A percentile compares a stretch with the other conserved stretches of the same genome.
Conservation (phyloP, 768 basidiomycete species). For the Tephrocybe sp. region DNA sequence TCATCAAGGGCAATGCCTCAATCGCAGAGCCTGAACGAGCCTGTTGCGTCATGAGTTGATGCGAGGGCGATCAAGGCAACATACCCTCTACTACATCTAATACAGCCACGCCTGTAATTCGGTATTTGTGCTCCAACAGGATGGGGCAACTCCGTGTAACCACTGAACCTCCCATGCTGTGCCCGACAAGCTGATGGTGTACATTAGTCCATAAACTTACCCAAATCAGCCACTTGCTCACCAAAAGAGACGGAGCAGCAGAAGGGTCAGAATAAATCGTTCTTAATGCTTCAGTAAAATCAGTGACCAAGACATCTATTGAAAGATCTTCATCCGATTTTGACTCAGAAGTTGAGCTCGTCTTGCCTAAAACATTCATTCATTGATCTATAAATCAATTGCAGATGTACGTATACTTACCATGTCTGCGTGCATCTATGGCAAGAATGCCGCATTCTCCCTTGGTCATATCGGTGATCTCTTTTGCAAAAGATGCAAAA, state of each 20-base stretch:
- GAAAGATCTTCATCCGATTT: conserved; percentile 59
- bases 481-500: conserved; percentile 89
- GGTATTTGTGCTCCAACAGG: conserved; percentile 67
- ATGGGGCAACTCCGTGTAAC: conserved; percentile 66
- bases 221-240: conserved; percentile 31
- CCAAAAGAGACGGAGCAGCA: conserved; percentile 70
- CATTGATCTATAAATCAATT: not conserved
- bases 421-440: conserved; percentile 85
- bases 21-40: conserved; percentile 73
- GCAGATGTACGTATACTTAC: conserved; percentile 38
- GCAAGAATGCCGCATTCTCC: conserved; percentile 81
- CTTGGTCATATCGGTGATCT: conserved; percentile 54
- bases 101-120: conserved; percentile 74
- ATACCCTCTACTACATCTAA: conserved; percentile 88
- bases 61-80: not conserved
- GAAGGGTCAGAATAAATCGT: conserved; percentile 66
- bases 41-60: not conserved
- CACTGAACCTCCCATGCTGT: conserved; percentile 96
- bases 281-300: conserved; percentile 69
- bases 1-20: conserved; percentile 93
- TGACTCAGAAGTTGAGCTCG: conserved; percentile 35
- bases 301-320: conserved; percentile 66
- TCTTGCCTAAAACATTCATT: conserved; percentile 53
- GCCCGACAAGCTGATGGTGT: conserved; percentile 70
- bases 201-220: conserved; percentile 1